Evolutionary conservation across 805 yeast species (phyloP).

Genomic region (Tetrapisispora pingtungensis): DNA sequence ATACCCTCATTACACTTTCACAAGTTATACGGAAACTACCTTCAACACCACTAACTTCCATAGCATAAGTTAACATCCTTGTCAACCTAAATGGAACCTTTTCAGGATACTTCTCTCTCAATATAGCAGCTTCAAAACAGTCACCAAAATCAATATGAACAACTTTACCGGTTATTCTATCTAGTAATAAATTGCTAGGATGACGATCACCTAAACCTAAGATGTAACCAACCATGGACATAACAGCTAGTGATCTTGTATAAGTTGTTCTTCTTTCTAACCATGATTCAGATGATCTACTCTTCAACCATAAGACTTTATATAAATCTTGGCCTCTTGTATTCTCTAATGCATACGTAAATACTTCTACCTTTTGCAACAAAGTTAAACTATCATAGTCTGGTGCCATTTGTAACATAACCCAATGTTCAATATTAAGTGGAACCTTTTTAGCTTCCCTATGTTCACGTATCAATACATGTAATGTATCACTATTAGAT

Average conservation of each 20-base stretch:
- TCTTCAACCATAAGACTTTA: conserved; percentile 91
- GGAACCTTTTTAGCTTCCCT: conserved; percentile 85
- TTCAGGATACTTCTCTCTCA: conserved; percentile 95
- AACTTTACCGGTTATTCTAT: conserved; percentile 88
- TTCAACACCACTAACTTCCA: conserved; percentile 98
- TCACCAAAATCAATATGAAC: conserved; percentile 98
- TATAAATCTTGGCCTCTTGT: conserved; percentile 94
- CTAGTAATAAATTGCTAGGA: conserved; percentile 94
- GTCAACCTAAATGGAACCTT: conserved; percentile 96
- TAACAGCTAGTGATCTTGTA: conserved; percentile 90
- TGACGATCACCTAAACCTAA: conserved; percentile 96
- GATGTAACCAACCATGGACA: conserved; percentile 98
- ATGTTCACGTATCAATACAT: conserved; percentile 81
- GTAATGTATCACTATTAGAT: conserved; percentile 94
- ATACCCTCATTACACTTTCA: conserved; percentile 92
- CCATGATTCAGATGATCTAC: conserved; percentile 96
- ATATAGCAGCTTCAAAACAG: conserved; percentile 95
- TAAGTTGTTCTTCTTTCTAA: conserved; percentile 92
- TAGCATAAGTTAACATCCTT: conserved; percentile 93
- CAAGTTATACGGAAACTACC: conserved; percentile 95
- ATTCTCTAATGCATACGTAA: conserved; percentile 89
- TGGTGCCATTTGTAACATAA: conserved; percentile 97
- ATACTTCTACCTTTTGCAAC: conserved; percentile 90
- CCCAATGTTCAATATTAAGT: conserved; percentile 85
- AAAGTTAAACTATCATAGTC: conserved; percentile 81